Conservation (phyloP, 2,329 filamentous ascomycete genomes). For the Hyphodiscus sp. region DNA sequence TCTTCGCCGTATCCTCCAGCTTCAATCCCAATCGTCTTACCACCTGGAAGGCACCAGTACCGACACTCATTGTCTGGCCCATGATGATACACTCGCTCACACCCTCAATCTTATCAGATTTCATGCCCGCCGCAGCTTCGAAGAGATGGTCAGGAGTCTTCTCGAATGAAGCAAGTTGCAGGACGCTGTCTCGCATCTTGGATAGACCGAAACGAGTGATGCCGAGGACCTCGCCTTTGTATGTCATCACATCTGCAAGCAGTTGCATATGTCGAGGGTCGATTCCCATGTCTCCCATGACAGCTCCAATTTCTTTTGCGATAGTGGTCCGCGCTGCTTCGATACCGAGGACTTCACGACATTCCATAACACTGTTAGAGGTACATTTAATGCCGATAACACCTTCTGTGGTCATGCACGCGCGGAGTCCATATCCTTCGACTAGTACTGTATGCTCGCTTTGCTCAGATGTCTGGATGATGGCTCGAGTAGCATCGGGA, state of each 20-base stretch:
- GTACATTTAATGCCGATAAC: slow-evolving; percentile 70
- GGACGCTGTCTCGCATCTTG: slow-evolving; percentile 91
- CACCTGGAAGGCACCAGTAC: slow-evolving; percentile 88
- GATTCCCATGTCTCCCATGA: slow-evolving; percentile 93
- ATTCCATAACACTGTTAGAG: slow-evolving; percentile 89
- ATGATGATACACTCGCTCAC: slow-evolving; percentile 98
- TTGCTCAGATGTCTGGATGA: slow-evolving; percentile 75
- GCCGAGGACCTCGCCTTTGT: slow-evolving; percentile 92
- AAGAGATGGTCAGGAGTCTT: slow-evolving; percentile 98
- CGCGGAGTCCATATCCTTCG: slow-evolving; percentile 85
- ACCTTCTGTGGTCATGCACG: slow-evolving; percentile 90
- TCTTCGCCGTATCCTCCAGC: slow-evolving; percentile 43
- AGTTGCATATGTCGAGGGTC: slow-evolving; percentile 98
- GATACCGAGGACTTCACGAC: slow-evolving; percentile 80
- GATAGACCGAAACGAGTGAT: slow-evolving; percentile 94
- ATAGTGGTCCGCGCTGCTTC: slow-evolving; percentile 90
- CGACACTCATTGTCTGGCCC: slow-evolving; percentile 88
- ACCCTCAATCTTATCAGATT: slow-evolving; percentile 85
- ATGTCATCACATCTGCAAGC: slow-evolving; percentile 97
- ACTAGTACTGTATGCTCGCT: slow-evolving; percentile 71
- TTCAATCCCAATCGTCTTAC: slow-evolving; percentile 68
- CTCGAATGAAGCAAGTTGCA: slow-evolving; percentile 93
- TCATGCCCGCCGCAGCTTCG: slow-evolving; percentile 86
- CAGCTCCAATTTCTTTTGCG: slow-evolving; percentile 75
- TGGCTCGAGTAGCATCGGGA: slow-evolving; percentile 74